Base-by-base conservation (phyloP, 2,329 filamentous ascomycete genomes). In the Penicillium psychrosexuale region DNA sequence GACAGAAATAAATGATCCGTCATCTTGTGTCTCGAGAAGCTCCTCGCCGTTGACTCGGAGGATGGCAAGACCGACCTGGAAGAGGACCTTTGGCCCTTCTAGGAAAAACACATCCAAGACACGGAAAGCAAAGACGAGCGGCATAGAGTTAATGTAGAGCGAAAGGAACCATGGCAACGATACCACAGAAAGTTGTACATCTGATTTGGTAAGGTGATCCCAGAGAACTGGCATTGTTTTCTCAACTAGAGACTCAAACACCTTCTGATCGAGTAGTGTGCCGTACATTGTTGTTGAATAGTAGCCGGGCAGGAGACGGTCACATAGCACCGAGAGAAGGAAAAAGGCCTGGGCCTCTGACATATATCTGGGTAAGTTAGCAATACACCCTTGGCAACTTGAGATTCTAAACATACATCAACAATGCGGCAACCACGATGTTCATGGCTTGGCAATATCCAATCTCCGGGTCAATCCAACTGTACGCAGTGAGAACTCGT, bases 361-460 rank as follows among this genome's bases (percentile, higher is more conserved):
- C 86, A 96, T 96, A 78, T 97, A 97, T 66, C 84, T 87, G 66
- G 51, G 52, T 34, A 24, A n/a, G 58, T 70, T 58, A 71, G 65
- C 51, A 31, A 31, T 37, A 15, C 46, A 36, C n/a, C 15, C 11
- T 22, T 2, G 13, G 40, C 8, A 13, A 34, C 28, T 33, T 19
- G 19, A 7, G 15, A 36, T 13, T 19, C 24, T 15, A 36, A 46
- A 76, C 81, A 62, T 77, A 86, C 80, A 99, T 99, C 65, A 99
- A 82, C 55, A 99, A 78, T n/a, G 94, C 94, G 17, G 94, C 94
- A 51, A 97, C 93, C 33, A 99, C 94, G 64, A 99, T 99, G 73
- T 99, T 99, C 94, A 99, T 99, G 59, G 94, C 94, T 75, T 99
- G 94, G 73, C 94, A 99, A 75, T 99, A 99, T 62, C 94, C 94